Percentiles rank a stretch among this genome's conserved stretches.
These are phyloP conservation scores for Botrytis aclada DNA, from an alignment of 2,329 filamentous ascomycete species.

Conservation along the genomic window DNA sequence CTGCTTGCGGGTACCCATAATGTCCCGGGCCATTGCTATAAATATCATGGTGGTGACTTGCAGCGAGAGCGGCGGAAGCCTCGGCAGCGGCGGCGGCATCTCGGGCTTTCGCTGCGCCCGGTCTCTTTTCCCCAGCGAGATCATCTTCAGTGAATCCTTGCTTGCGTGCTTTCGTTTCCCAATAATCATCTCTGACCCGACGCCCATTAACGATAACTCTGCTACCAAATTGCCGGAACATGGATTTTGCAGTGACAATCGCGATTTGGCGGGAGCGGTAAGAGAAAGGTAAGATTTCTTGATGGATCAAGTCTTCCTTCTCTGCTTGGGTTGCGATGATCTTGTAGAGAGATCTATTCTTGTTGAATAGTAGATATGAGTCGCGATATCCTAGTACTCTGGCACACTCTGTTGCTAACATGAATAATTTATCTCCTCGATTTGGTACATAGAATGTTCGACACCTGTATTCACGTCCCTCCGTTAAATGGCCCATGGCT, in stretches of 20 bases:
- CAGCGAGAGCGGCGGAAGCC: conserved; percentile 51
- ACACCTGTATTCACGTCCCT: conserved; percentile 84
- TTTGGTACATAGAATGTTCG: conserved; percentile 91
- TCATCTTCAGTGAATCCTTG: conserved; percentile 98
- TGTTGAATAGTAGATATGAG: conserved; percentile 98
- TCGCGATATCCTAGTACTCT: conserved; percentile 91
- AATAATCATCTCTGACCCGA: conserved; percentile 94
- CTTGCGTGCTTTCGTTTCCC: conserved; percentile 95
- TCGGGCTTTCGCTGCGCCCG: conserved; percentile 83
- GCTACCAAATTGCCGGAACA: conserved; percentile 98
- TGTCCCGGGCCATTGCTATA: conserved; percentile 72
- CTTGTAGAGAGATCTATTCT: conserved; percentile 94
- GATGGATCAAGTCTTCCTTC: conserved; percentile 92
- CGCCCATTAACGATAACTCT: conserved; percentile 86
- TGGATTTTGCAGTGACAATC: conserved; percentile 93
- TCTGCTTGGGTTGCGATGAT: conserved; percentile 95
- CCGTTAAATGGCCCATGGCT: conserved; percentile 74
- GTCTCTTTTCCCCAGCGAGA: conserved; percentile 90
- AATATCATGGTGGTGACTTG: conserved; percentile 75
- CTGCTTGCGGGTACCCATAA: conserved; percentile 63
- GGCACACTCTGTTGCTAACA: conserved; percentile 97
- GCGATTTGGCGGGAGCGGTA: conserved; percentile 98
- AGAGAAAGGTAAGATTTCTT: conserved; percentile 95
- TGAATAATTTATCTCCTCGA: conserved; percentile 90
- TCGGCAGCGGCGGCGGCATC: conserved; percentile 67